Base-by-base conservation (phyloP, 2,329 filamentous ascomycete genomes). In the Diaporthe destruens region DNA sequence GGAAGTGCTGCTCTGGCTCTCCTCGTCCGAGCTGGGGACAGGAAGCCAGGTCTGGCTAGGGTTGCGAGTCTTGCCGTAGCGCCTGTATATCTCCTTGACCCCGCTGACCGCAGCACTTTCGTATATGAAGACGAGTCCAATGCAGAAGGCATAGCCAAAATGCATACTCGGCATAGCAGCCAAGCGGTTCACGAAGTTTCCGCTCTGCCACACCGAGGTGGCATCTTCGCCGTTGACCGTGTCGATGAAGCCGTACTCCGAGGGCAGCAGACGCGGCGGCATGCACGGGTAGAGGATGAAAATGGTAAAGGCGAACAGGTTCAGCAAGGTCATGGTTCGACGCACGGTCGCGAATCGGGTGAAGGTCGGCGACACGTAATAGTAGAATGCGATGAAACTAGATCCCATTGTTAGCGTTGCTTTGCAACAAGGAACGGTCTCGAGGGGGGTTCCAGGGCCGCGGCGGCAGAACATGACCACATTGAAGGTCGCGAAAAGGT, bases 351-450 rank as follows among this genome's bases (percentile, higher is more conserved):
- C 80, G 68, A 83, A 83, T 20, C 81, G 80, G 29, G 77, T 76
- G 68, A 81, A 80, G 2, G 79, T 81, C 0, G 82, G 82, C 4
- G 89, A 88, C 54, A 86, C 85, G 78, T 88, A 88, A 80, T 91
- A 91, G 80, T 89, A 91, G 86, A 88, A 91, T 55, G 87, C 89
- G 68, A 91, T 87, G 79, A 91, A 91, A 71, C 88, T 90, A 59
- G 18, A 54, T 3, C 49, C n/a, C 14, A 32, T 34, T 6, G 29
- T 73, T 44, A 73, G 72, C 55, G 54, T 11, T 32, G 29, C 32
- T n/a, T 23, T 29, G 44, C 6, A 16, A n/a, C 36, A 70, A 23
- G 56, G 18, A 49, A 42, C 20, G 23, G 42, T n/a, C n/a, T 20
- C 49, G 8, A 42, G 12, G 66, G 53, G 25, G 16, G 20, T 2